Percentiles rank a stretch among this genome's conserved stretches.
Evolutionary conservation across 2,329 filamentous ascomycete species (phyloP).

Genomic region (Fusarium secorum): DNA sequence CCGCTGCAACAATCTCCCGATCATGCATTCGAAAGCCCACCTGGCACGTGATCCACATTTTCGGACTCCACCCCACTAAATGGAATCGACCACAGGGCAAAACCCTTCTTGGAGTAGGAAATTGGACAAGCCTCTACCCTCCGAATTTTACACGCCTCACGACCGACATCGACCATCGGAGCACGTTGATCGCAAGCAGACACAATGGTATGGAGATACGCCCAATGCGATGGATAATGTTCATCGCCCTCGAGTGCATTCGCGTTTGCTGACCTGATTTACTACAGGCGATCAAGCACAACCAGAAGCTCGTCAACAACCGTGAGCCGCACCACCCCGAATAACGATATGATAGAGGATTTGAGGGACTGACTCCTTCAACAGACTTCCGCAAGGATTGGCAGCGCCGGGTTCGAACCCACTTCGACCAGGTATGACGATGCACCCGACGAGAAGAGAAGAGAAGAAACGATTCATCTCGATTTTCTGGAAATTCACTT

Average conservation of each 20-base stretch:
- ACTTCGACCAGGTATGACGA: conserved; percentile 96
- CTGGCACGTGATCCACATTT: conserved; percentile 34
- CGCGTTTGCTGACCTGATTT: conserved; percentile 44
- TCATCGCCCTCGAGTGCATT: conserved; percentile 22
- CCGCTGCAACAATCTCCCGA: conserved; percentile 22
- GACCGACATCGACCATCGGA: conserved; percentile 54
- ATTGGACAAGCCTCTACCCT: conserved; percentile 52
- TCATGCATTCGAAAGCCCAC: not conserved
- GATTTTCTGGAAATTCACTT: conserved; percentile 27
- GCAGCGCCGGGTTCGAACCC: conserved; percentile 97
- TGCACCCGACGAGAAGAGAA: conserved; percentile 20
- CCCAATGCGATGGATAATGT: conserved; percentile 32
- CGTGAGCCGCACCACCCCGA: conserved; percentile 64
- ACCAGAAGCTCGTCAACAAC: conserved; percentile 97
- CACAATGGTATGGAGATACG: conserved; percentile 58
- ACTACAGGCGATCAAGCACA: conserved; percentile 95
- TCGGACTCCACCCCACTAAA: conserved; percentile 43
- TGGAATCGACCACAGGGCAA: conserved; percentile 19
- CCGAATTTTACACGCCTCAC: conserved; percentile 51
- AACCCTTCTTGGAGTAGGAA: conserved; percentile 54
- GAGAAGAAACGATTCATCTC: conserved; percentile 17
- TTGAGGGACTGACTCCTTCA: conserved; percentile 51
- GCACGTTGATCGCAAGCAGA: conserved; percentile 61
- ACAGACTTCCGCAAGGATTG: conserved; percentile 99
- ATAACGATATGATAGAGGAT: conserved; percentile 40